Percentiles rank a stretch among this genome's conserved stretches.
These are phyloP conservation scores for Graphiopsis chlorocephala DNA, from an alignment of 2,329 filamentous ascomycete species.

Conservation along the genomic window DNA sequence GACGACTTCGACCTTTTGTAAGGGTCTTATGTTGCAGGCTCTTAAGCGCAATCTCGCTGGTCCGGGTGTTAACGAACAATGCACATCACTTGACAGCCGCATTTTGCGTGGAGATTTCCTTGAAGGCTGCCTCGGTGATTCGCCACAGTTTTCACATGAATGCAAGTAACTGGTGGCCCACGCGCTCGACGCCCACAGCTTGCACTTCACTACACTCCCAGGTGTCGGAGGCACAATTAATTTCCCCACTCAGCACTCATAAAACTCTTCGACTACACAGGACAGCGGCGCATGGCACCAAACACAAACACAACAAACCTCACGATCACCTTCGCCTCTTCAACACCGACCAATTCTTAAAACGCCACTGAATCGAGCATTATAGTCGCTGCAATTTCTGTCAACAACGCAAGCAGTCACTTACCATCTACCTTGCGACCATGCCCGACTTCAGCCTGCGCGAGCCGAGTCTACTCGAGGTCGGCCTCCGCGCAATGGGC, in stretches of 20 bases:
- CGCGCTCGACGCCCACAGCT: background rate
- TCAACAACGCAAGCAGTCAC: background rate
- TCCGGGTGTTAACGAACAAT: background rate
- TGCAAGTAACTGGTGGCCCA: background rate
- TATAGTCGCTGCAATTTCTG: background rate
- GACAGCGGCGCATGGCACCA: background rate
- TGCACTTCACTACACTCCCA: background rate
- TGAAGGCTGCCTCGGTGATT: background rate
- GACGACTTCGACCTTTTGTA: constrained; percentile 91
- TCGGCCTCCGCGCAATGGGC: background rate
- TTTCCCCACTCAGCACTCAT: background rate
- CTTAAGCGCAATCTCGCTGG: background rate
- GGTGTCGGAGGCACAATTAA: background rate
- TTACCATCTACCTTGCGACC: background rate
- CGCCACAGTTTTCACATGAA: background rate
- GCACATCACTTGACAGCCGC: background rate
- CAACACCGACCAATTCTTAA: background rate
- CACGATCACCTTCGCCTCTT: background rate
- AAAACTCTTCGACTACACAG: background rate
- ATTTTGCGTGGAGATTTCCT: background rate
- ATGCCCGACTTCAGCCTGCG: background rate
- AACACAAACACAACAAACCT: background rate
- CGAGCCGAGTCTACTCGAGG: background rate
- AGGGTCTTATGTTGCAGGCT: background rate
- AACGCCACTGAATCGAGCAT: background rate